Conservation (phyloP, 768 basidiomycete genomes). For the Boletus coccyginus region DNA sequence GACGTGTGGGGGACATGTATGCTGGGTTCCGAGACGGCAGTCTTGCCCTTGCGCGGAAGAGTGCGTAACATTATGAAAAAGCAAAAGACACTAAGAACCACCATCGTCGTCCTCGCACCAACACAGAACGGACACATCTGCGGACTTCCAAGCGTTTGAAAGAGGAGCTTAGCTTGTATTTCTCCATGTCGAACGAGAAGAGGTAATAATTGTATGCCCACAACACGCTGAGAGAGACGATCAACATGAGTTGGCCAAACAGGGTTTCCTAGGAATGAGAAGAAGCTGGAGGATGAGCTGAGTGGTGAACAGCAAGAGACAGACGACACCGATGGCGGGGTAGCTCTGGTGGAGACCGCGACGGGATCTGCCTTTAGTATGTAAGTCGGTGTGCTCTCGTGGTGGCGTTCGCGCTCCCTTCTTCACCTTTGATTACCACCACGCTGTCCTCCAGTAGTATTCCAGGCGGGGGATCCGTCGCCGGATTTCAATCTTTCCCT, state of each 20-base stretch:
- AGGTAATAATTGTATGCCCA: conserved; percentile 35
- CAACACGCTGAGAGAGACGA: conserved; percentile 28
- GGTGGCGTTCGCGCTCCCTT: conserved; percentile 24
- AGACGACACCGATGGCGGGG: conserved; percentile 11
- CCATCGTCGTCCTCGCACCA: conserved; percentile 20
- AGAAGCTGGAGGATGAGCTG: conserved; percentile 34
- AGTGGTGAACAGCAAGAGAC: conserved; percentile 24
- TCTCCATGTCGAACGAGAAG: conserved; percentile 35
- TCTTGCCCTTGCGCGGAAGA: conserved; percentile 15
- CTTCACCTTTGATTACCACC: conserved; percentile 26
- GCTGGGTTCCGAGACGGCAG: background rate
- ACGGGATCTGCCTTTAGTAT: background rate
- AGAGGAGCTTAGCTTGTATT: conserved; percentile 19
- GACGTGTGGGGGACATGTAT: conserved; percentile 5
- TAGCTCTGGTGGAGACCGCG: conserved; percentile 4
- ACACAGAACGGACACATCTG: conserved; percentile 10
- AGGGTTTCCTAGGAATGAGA: conserved; percentile 32
- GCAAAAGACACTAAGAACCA: conserved; percentile 22
- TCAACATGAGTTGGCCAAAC: conserved; percentile 37
- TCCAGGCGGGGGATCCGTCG: conserved; percentile 20
- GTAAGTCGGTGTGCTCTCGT: conserved; percentile 17
- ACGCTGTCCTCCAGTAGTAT: conserved; percentile 14
- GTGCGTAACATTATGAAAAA: conserved; percentile 18
- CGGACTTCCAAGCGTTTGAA: conserved; percentile 8
- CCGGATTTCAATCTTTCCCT: conserved; percentile 21